Base-by-base conservation (phyloP, 2,329 filamentous ascomycete genomes). In the Colletotrichum godetiae region DNA sequence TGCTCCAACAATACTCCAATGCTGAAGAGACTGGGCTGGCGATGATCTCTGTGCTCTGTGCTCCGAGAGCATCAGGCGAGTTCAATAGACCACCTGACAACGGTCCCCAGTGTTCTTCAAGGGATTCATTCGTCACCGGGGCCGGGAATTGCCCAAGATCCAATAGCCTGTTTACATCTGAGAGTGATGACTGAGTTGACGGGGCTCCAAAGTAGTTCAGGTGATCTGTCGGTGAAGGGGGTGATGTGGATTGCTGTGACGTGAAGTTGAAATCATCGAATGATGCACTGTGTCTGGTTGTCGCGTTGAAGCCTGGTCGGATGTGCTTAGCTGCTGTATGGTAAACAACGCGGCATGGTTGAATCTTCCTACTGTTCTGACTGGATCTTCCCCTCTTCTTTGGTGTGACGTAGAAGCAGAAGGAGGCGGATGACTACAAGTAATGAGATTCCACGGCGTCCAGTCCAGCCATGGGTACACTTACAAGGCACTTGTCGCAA, bases 401-500 rank as follows among this genome's bases (percentile, higher is more conserved):
- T 8, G 67, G 67, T 7, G 53, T 65, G 19, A 59, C 7, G 7
- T 69, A 69, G 29, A 65, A 52, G 12, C 67, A 69, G 42, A 52
- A 37, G 1, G 67, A 52, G 29, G 52, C 60, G 5, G 61, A 35
- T 5, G 53, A 49, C 67, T 69, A 15, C 7, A n/a, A 5, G 4
- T 24, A 8, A 8, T 49, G n/a, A 22, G 62, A 11, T 1, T 5
- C 1, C 11, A 19, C 11, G 24, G 5, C 15, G 15, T 33, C 33
- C 12, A 19, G 4, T 49, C 13, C 11, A 10, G 11, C 5, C 37
- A 29, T 2, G 1, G 19, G 12, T 10, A 37, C 15, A 19, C 60
- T 27, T 19, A 69, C 67, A 11, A 65, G 42, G n/a, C 67, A 69
- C 11, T 65, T 69, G 2, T 69, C 52, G 22, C 67, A 69, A 31